Base-by-base conservation (phyloP, 2,329 filamentous ascomycete genomes). In the Zopfia rhizophila region DNA sequence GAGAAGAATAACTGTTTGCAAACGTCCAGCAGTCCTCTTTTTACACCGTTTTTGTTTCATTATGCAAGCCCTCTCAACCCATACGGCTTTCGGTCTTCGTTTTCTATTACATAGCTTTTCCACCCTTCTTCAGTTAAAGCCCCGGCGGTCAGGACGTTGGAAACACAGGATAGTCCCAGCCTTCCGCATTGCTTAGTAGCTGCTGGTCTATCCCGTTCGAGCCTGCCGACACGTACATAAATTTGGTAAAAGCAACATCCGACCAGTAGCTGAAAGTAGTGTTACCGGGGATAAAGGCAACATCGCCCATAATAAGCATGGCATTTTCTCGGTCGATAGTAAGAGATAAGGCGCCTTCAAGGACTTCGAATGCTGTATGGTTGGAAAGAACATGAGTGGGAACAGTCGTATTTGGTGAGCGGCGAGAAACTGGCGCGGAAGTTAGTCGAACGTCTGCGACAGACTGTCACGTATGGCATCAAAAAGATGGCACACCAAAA, bases 321-420 rank as follows among this genome's bases (percentile, higher is more conserved):
- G 69, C 64, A 2, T 43, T 51, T 10, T 66, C 68, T 5, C 62
- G 61, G 4, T 61, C 59, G 38, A 74, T 63, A n/a, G 59, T 45
- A 16, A 74, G 58, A n/a, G 40, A 58, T 7, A 75, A 46, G 5
- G 65, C 48, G 10, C 72, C 73, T 29, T 75, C 70, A 10, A 73
- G 45, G n/a, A 75, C 61, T 38, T 75, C 66, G 16, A 75, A 69
- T 5, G 70, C 72, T 6, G 64, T 61, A 45, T 72, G 71, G 1
- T 68, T 65, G 0, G 53, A 25, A 13, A 71, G 56, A 1, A 32
- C 55, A 37, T 61, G 67, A 0, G 52, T 54, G 4, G 60, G 51
- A 0, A 59, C 51, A 5, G 55, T 56, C 4, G 27, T 37, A 13
- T 58, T 58, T n/a, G 38, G 38, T 1, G 56, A 56, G 4, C 57